These are phyloP conservation scores for Teratosphaeria viscida DNA, from an alignment of 2,329 filamentous ascomycete species.

Conservation along the genomic window DNA sequence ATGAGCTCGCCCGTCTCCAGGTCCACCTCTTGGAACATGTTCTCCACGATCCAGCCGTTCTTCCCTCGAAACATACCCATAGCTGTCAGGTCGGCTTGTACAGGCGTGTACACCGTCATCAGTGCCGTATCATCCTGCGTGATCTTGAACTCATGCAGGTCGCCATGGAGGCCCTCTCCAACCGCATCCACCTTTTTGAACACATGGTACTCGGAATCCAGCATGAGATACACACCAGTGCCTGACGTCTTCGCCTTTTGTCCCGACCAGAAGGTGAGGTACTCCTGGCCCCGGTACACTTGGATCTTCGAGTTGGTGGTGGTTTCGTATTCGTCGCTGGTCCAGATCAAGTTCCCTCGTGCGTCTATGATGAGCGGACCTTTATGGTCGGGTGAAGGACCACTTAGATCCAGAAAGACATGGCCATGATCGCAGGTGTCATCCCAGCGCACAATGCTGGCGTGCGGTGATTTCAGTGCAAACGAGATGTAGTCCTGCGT, in stretches of 20 bases:
- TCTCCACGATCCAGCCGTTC: conserved; percentile 34
- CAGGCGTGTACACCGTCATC: conserved; percentile 33
- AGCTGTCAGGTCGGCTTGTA: conserved; percentile 16
- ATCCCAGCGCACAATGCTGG: conserved; percentile 20
- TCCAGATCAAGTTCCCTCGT: conserved; percentile 26
- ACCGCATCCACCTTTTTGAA: conserved; percentile 19
- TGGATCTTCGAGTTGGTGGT: conserved; percentile 26
- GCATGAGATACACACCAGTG: conserved; percentile 26
- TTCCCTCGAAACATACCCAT: conserved; percentile 16
- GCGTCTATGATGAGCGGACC: conserved; percentile 28
- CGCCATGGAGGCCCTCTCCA: conserved; percentile 21
- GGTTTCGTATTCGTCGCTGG: conserved; percentile 19
- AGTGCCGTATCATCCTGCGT: conserved; percentile 33
- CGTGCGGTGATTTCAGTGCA: conserved; percentile 15
- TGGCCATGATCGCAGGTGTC: conserved; percentile 20
- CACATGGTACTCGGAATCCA: conserved; percentile 19
- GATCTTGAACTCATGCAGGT: conserved; percentile 37
- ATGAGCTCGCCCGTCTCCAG: conserved; percentile 29
- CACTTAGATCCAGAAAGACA: conserved; percentile 22
- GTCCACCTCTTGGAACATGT: conserved; percentile 34
- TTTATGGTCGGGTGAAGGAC: conserved; percentile 17
- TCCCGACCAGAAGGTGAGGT: conserved; percentile 32
- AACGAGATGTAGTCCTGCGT: conserved; percentile 19
- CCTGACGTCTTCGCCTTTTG: conserved; percentile 25
- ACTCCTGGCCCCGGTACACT: conserved; percentile 25